phyloP scores from a whole-genome alignment of 2,329 filamentous ascomycete species.

The Ceratocystis eucalypticola region DNA sequence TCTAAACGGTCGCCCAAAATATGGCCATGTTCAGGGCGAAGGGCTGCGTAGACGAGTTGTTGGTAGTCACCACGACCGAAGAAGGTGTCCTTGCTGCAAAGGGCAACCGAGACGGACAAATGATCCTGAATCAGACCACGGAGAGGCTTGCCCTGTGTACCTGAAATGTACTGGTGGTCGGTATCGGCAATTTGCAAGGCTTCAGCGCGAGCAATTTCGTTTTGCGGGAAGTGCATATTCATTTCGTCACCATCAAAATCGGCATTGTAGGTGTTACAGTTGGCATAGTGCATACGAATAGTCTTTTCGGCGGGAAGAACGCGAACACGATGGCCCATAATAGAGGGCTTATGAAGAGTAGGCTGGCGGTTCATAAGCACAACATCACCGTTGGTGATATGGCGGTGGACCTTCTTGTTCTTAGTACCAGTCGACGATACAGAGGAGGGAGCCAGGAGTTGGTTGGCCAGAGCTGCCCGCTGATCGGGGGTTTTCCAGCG shows the following conservation, averaged over 20 bases:
- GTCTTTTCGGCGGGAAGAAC: constrained; percentile 92
- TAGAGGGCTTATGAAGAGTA: constrained; percentile 94
- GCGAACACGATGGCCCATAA: constrained; percentile 92
- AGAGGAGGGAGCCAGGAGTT: constrained; percentile 73
- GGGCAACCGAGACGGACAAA: constrained; percentile 80
- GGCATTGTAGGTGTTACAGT: constrained; percentile 98
- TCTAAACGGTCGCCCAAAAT: constrained; percentile 71
- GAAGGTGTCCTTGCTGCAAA: constrained; percentile 84
- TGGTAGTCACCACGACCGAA: constrained; percentile 82
- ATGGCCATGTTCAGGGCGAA: constrained; percentile 82
- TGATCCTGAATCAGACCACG: constrained; percentile 97
- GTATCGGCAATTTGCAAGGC: constrained; percentile 89
- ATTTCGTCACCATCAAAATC: constrained; percentile 99
- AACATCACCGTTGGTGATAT: constrained; percentile 91
- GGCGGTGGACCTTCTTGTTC: constrained; percentile 93
- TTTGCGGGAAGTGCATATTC: constrained; percentile 99
- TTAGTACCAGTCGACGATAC: constrained; percentile 59
- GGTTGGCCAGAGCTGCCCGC: constrained; percentile 77
- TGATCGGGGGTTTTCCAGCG: constrained; percentile 81
- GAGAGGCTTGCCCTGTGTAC: constrained; percentile 82
- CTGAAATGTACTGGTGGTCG: constrained; percentile 91
- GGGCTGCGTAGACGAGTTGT: constrained; percentile 78
- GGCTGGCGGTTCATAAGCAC: constrained; percentile 98
- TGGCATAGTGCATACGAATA: constrained; percentile 98
- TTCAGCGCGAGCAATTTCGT: constrained; percentile 85